These are phyloP conservation scores for Leccinellum rugosiceps DNA, from an alignment of 768 basidiomycete genomes.

Conservation along the genomic window DNA sequence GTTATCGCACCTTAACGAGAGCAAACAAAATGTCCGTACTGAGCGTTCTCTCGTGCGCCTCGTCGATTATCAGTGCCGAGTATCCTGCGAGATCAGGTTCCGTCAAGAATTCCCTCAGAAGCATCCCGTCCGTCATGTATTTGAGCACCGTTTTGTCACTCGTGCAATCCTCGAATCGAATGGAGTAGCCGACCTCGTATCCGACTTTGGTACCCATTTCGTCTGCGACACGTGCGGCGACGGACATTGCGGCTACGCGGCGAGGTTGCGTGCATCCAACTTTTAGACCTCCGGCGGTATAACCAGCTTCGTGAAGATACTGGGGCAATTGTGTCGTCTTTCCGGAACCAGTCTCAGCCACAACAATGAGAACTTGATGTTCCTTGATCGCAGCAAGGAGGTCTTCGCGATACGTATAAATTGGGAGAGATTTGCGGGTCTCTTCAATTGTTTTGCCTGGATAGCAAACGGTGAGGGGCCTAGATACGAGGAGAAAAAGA, in stretches of 20 bases:
- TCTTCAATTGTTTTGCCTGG: conserved; percentile 88
- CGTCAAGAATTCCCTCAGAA: conserved; percentile 93
- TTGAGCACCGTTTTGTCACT: conserved; percentile 98
- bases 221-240: conserved; percentile 97
- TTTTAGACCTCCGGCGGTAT: conserved; percentile 81
- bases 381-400: conserved; percentile 86
- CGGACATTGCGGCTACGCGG: conserved; percentile 98
- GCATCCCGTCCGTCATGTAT: conserved; percentile 99
- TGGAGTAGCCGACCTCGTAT: conserved; percentile 99
- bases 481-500: not conserved
- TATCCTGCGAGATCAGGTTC: conserved; percentile 97
- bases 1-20: conserved; percentile 85
- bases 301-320: conserved; percentile 97
- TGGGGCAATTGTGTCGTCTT: conserved; percentile 99
- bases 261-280: conserved; percentile 93
- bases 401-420: conserved; percentile 84
- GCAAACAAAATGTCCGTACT: conserved; percentile 99
- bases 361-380: conserved; percentile 94
- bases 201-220: conserved; percentile 98
- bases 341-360: conserved; percentile 97
- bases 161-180: conserved; percentile 99
- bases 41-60: conserved; percentile 96
- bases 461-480: not conserved
- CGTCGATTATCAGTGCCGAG: conserved; percentile 94
- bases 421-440: conserved; percentile 89